A percentile compares a stretch with the other conserved stretches of the same genome.
Conservation (phyloP, 768 basidiomycete genomes). For the Holtermanniella nyarrowii region DNA sequence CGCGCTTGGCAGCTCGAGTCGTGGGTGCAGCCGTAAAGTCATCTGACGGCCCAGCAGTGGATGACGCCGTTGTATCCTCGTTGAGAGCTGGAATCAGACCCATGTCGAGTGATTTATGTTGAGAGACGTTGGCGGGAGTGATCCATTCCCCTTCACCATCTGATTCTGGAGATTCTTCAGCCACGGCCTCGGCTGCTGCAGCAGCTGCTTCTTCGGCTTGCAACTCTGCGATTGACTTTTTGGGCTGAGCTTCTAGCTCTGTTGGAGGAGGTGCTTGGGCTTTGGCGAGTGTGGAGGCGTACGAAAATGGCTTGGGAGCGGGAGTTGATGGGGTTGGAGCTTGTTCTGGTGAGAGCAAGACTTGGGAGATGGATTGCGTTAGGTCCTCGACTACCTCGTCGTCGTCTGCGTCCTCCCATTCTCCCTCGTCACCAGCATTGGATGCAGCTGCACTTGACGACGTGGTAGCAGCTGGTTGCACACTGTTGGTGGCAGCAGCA, state of each 20-base stretch:
- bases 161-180: constrained; percentile 41
- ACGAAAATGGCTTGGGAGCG: neutral
- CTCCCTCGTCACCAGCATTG: constrained; percentile 10
- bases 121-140: constrained; percentile 71
- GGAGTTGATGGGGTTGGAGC: constrained; percentile 6
- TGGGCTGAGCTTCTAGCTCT: neutral
- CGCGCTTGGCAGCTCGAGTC: neutral
- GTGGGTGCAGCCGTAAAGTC: neutral
- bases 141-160: constrained; percentile 93
- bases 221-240: neutral
- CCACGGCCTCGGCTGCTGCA: neutral
- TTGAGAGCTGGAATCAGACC: constrained; percentile 58
- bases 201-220: neutral
- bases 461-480: constrained; percentile 12
- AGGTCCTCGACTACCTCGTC: constrained; percentile 6
- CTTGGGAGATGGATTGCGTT: constrained; percentile 13
- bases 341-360: constrained; percentile 4
- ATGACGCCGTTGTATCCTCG: neutral
- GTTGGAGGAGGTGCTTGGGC: neutral
- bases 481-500: constrained; percentile 2
- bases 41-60: neutral
- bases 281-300: neutral
- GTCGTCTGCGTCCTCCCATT: neutral
- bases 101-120: constrained; percentile 79
- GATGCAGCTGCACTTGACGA: constrained; percentile 39